A percentile compares a stretch with the other conserved stretches of the same genome.
Evolutionary conservation across 768 basidiomycete species (phyloP).

Genomic region (Dentipellis fragilis): DNA sequence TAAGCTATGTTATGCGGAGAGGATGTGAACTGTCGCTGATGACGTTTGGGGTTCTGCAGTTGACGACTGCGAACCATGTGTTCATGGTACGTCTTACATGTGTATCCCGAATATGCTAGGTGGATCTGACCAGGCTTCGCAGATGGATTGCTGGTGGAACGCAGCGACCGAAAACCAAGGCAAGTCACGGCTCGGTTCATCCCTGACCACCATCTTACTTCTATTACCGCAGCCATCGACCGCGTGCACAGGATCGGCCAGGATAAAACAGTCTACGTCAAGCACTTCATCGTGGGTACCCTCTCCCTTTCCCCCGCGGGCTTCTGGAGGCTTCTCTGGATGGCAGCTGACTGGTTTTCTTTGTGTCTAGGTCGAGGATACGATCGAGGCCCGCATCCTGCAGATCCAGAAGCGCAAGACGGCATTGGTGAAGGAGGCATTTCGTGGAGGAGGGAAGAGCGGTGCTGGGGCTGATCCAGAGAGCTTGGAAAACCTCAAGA

Average conservation of each 20-base stretch:
- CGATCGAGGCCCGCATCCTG: constrained; percentile 72
- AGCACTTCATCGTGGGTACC: constrained; percentile 65
- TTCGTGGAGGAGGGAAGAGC: constrained; percentile 44
- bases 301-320: no score
- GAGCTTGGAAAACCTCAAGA: constrained; percentile 72
- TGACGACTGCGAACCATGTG: constrained; percentile 76
- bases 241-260: constrained; percentile 82
- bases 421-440: constrained; percentile 78
- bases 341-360: background rate
- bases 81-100: constrained; percentile 54
- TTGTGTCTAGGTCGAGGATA: constrained; percentile 47
- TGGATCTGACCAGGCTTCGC: background rate
- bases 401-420: constrained; percentile 82
- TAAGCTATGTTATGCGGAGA: constrained; percentile 17
- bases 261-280: constrained; percentile 73
- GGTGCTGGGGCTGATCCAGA: constrained; percentile 42
- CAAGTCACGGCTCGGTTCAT: constrained; percentile 11
- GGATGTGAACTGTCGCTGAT: background rate
- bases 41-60: constrained; percentile 22
- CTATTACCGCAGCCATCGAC: constrained; percentile 51
- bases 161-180: constrained; percentile 77
- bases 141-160: constrained; percentile 97
- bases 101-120: no score
- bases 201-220: background rate
- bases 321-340: background rate